Conservation (phyloP, 2,329 filamentous ascomycete genomes). For the Neonectria punicea region DNA sequence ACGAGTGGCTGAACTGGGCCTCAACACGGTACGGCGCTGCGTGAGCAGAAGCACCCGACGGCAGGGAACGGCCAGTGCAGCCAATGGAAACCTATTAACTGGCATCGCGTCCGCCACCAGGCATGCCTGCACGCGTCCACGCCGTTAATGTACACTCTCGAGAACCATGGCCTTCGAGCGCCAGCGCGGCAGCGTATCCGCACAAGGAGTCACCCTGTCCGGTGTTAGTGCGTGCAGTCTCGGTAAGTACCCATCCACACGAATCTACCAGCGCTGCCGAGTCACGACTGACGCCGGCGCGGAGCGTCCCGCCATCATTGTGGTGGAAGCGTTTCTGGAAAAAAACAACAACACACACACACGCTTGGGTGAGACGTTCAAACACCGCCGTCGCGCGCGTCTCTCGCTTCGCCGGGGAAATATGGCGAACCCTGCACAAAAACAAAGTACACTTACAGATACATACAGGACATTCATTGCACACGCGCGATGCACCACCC, state of each 20-base stretch:
- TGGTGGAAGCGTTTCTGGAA: slow-evolving; percentile 20
- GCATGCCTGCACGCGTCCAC: slow-evolving; percentile 19
- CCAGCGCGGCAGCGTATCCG: neutral
- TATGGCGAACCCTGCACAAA: neutral
- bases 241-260: neutral
- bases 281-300: slow-evolving; percentile 25
- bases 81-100: slow-evolving; percentile 26
- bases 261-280: slow-evolving; percentile 2
- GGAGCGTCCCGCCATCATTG: slow-evolving; percentile 39
- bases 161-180: neutral
- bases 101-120: slow-evolving; percentile 19
- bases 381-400: slow-evolving; percentile 2
- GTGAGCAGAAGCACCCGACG: slow-evolving; percentile 21
- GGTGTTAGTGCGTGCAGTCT: neutral
- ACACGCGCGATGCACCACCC: neutral
- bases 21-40: neutral
- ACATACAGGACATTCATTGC: neutral
- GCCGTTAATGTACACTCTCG: neutral
- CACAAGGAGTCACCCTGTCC: slow-evolving; percentile 13
- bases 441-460: neutral
- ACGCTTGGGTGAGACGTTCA: neutral
- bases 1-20: slow-evolving; percentile 6
- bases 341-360: slow-evolving; percentile 23
- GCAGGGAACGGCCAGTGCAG: slow-evolving; percentile 5
- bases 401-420: neutral